These are phyloP conservation scores for Inonotus obliquus DNA, from an alignment of 1,284 basidiomycete genomes.

Conservation along the genomic window DNA sequence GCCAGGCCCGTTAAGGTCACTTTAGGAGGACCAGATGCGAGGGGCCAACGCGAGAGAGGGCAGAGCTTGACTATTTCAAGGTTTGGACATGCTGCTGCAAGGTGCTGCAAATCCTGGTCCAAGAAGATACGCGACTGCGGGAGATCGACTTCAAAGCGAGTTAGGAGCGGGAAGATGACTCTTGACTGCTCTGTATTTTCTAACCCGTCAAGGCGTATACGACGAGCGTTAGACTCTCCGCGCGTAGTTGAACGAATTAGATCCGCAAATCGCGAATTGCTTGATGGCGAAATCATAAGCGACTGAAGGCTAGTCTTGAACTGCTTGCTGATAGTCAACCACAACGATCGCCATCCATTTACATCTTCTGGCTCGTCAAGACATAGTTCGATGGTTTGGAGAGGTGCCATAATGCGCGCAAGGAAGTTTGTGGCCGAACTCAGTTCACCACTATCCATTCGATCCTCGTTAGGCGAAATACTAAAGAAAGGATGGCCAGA, in stretches of 20 bases:
- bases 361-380: constrained; percentile 72
- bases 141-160: constrained; percentile 65
- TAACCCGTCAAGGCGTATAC: constrained; percentile 58
- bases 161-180: constrained; percentile 42
- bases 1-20: constrained; percentile 57
- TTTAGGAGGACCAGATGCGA: constrained; percentile 44
- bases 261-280: constrained; percentile 59
- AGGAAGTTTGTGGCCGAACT: constrained; percentile 65
- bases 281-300: constrained; percentile 55
- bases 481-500: background rate
- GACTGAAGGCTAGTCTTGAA: constrained; percentile 56
- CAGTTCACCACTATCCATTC: constrained; percentile 46
- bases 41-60: constrained; percentile 59
- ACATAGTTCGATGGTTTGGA: constrained; percentile 60
- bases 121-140: constrained; percentile 66
- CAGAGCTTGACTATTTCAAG: constrained; percentile 63
- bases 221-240: constrained; percentile 41
- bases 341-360: constrained; percentile 69
- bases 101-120: constrained; percentile 49
- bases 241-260: constrained; percentile 61
- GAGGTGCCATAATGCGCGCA: constrained; percentile 54
- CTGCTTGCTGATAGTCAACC: constrained; percentile 51
- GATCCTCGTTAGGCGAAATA: background rate
- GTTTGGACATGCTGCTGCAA: constrained; percentile 58
- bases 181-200: constrained; percentile 25